These are phyloP conservation scores for Penicillium canariense DNA, from an alignment of 495 filamentous ascomycete genomes.

Conservation along the genomic window DNA sequence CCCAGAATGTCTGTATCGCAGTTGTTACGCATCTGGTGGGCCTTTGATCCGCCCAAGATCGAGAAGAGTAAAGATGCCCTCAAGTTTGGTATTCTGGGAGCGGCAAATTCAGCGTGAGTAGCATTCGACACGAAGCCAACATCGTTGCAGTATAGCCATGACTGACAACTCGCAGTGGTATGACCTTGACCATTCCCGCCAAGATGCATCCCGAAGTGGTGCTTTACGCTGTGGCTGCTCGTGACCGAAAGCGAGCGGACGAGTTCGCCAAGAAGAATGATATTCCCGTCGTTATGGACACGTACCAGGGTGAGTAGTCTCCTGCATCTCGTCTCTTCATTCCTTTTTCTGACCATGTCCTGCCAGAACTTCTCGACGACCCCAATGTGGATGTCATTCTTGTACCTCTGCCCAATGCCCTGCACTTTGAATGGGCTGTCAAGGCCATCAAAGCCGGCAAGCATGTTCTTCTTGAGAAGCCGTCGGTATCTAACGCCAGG, in stretches of 20 bases:
- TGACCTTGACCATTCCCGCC: conserved; percentile 45
- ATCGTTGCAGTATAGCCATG: not conserved
- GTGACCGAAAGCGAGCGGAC: conserved; percentile 45
- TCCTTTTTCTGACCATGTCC: too few species aligned
- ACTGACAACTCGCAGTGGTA: conserved; percentile 30
- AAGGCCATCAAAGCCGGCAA: conserved; percentile 52
- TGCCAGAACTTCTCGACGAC: conserved; percentile 55
- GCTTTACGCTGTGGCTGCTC: conserved; percentile 53
- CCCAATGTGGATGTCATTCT: conserved; percentile 50
- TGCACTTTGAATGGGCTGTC: conserved; percentile 56
- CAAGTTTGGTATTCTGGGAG: conserved; percentile 49
- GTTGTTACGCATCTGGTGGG: too few species aligned
- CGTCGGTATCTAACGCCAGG: conserved; percentile 46
- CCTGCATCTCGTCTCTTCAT: conserved; percentile 5
- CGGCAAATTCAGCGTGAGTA: conserved; percentile 45
- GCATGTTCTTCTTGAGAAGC: conserved; percentile 61
- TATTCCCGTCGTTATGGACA: conserved; percentile 47
- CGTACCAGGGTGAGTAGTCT: conserved; percentile 29
- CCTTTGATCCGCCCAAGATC: conserved; percentile 27
- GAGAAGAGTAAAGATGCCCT: conserved; percentile 37
- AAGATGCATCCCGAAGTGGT: conserved; percentile 56
- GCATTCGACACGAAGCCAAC: not conserved
- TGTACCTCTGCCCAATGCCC: conserved; percentile 49
- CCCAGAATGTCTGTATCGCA: too few species aligned
- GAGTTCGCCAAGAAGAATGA: conserved; percentile 52